Conservation (phyloP, 768 basidiomycete genomes). For the Dendrothele bispora region DNA sequence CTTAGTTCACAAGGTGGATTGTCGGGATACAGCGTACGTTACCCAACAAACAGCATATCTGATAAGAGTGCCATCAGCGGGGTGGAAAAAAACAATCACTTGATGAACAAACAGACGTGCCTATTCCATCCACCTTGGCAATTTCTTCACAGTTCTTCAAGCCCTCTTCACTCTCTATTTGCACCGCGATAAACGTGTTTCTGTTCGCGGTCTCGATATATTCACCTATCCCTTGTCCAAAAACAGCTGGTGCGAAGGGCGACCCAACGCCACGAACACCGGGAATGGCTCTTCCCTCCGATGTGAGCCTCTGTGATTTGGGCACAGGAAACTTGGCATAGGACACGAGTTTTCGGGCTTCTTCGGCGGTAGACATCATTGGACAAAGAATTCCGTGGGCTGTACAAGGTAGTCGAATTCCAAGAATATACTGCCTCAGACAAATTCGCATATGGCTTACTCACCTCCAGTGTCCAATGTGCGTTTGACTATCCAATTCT, state of each 20-base stretch:
- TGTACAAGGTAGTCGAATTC: neutral
- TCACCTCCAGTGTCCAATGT: slow-evolving; percentile 46
- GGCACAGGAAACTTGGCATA: slow-evolving; percentile 44
- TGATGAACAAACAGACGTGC: too few species aligned
- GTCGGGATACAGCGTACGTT: neutral
- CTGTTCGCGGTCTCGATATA: slow-evolving; percentile 46
- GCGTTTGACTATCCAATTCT: slow-evolving; percentile 48
- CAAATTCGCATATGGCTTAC: slow-evolving; percentile 28
- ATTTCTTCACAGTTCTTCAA: slow-evolving; percentile 45
- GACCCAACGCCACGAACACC: slow-evolving; percentile 41
- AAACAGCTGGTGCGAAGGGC: slow-evolving; percentile 42
- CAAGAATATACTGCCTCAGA: neutral
- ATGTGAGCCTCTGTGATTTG: slow-evolving; percentile 20
- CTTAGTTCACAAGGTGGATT: too few species aligned
- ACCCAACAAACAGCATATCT: slow-evolving; percentile 17
- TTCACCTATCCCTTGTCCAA: slow-evolving; percentile 34
- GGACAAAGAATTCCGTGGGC: slow-evolving; percentile 5
- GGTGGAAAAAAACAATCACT: neutral
- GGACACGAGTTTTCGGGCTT: slow-evolving; percentile 39
- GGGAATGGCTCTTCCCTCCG: slow-evolving; percentile 2
- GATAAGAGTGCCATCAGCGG: neutral
- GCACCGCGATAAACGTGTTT: slow-evolving; percentile 37
- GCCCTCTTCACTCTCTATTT: slow-evolving; percentile 46
- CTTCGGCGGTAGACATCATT: slow-evolving; percentile 35
- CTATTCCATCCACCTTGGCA: slow-evolving; percentile 42